Percentiles rank a stretch among this genome's conserved stretches.
These are phyloP conservation scores for Casuarina equisetifolia DNA, from an alignment of 306 rosid genomes.

Conservation along the genomic window DNA sequence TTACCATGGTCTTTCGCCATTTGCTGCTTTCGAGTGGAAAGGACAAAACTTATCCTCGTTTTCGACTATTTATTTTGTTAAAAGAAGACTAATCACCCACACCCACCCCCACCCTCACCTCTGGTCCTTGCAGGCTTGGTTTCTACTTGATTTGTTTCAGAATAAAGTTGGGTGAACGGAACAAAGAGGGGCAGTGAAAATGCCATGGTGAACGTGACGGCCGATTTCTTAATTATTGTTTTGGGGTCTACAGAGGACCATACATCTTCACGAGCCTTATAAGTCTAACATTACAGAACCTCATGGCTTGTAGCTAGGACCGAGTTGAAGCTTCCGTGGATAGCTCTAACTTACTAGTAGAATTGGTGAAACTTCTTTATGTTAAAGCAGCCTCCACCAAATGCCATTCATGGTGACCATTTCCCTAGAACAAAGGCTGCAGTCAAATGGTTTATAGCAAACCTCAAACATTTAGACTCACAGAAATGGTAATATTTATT, in stretches of 20 bases:
- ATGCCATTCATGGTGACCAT: too few species aligned
- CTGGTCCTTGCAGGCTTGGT: conserved; percentile 6
- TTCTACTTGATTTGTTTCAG: conserved; percentile 2
- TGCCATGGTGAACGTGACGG: conserved; percentile 29
- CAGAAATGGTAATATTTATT: too few species aligned
- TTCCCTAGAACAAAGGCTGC: too few species aligned
- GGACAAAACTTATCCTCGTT: neutral
- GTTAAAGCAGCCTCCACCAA: too few species aligned
- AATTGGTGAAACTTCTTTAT: too few species aligned
- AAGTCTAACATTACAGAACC: neutral
- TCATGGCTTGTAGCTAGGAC: neutral
- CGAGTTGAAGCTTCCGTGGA: too few species aligned
- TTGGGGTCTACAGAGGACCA: neutral
- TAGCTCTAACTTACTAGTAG: too few species aligned
- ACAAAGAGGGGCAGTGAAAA: conserved; percentile 3
- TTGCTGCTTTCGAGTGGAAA: neutral
- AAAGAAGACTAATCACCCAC: neutral
- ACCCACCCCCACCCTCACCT: conserved; percentile 15
- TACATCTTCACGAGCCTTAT: neutral
- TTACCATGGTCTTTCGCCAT: neutral
- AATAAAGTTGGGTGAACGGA: conserved; percentile 8
- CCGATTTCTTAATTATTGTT: conserved; percentile 28
- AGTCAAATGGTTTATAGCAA: too few species aligned
- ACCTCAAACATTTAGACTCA: too few species aligned
- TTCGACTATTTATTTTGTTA: neutral